Base-by-base conservation (phyloP, 805 yeast species). In the Priceomyces carsonii region DNA sequence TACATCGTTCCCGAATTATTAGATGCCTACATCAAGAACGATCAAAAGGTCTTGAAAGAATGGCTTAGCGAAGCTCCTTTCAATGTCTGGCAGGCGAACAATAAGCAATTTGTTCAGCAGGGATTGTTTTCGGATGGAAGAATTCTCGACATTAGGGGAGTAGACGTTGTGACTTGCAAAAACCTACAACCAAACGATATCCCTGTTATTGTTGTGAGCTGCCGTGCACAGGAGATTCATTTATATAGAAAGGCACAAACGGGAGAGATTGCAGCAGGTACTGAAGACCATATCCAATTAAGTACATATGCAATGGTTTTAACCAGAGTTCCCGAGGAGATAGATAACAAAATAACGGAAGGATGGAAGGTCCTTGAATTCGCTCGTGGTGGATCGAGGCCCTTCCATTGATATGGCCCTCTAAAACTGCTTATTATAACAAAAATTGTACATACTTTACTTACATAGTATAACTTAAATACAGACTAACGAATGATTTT, bases 61-160 rank as follows among this genome's bases (percentile, higher is more conserved):
- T 93, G 99, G 99, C 78, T 93, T 40, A 82, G 95, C 32, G 99
- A 93, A 66, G 98, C 98, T 18, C 97, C 99, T 28, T 91, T 67
- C 69, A 91, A 91, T 59, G 95, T 93, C 40, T 88, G 95, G 78
- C 79, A 85, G 47, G 95, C 96, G 21, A 87, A 85, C 60, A 89
- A 91, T 59, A 93, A 93, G 63, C 95, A 86, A 57, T 80, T 88
- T 59, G 77, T 84, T 56, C 95, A 90, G 52, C 95, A 90, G 62
- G 95, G 95, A 5, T 69, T 91, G 36, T 86, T 85, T 54, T 81
- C 96, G 9, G 99, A 93, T 51, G 91, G 96, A 29, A 79, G 80
- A 46, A 87, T 93, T 44, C 73, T 93, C 53, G 99, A 93, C 59
- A 86, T 93, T 50, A 80, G 99, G 67, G 95, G 95, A 34, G 95